These are phyloP conservation scores for Kitagawia praeruptora DNA, from an alignment of 129 eudicot species.

Conservation along the genomic window DNA sequence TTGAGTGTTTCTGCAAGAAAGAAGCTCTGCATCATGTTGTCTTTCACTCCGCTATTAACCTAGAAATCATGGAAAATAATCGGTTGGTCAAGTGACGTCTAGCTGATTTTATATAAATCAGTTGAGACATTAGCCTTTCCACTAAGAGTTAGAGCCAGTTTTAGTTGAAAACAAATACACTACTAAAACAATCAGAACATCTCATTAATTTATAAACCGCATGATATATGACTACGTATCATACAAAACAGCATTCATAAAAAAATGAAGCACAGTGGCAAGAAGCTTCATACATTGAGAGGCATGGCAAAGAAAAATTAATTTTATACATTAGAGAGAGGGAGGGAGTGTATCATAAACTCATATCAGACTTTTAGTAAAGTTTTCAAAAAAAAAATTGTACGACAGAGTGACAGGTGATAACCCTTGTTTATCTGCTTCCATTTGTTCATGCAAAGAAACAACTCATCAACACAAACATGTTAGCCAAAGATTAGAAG, in stretches of 20 bases:
- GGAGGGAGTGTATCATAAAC: neutral
- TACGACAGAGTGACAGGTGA: neutral
- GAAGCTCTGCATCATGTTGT: slow-evolving; percentile 99
- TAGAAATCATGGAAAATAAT: slow-evolving; percentile 19
- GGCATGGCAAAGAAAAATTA: no score
- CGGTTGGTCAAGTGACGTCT: neutral
- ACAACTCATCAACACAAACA: neutral
- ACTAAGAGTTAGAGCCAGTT: neutral
- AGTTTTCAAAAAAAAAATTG: neutral
- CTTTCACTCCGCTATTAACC: slow-evolving; percentile 94
- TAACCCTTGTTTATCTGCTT: neutral
- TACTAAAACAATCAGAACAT: neutral
- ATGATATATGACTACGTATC: neutral
- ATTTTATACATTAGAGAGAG: neutral
- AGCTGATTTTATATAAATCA: neutral
- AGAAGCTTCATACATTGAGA: no score
- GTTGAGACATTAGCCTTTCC: neutral
- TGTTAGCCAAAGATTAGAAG: neutral
- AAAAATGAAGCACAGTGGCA: neutral
- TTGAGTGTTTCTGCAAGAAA: slow-evolving; percentile 96
- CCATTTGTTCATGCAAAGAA: neutral
- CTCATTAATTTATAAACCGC: neutral
- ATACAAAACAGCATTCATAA: neutral
- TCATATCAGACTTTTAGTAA: neutral
- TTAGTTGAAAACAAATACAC: neutral